Evolutionary conservation across 2,329 filamentous ascomycete genomes (phyloP).

Genomic region (Thyridium curvatum): DNA sequence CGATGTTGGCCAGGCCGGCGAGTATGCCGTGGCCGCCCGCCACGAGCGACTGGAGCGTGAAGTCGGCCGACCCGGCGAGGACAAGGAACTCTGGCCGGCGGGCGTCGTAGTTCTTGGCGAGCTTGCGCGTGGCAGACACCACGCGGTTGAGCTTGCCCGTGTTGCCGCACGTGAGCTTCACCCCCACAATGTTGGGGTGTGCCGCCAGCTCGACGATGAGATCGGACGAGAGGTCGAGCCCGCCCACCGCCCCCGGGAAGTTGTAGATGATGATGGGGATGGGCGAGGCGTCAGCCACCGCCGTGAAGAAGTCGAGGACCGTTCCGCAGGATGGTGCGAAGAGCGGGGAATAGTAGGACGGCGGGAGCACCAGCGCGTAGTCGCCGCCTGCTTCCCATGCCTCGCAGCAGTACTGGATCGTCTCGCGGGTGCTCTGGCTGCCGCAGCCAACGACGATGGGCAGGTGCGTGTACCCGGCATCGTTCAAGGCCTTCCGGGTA

Average conservation of each 20-base stretch:
- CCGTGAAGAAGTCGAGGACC: constrained; percentile 59
- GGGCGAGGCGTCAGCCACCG: constrained; percentile 56
- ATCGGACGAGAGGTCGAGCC: constrained; percentile 59
- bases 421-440: constrained; percentile 66
- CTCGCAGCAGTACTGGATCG: constrained; percentile 62
- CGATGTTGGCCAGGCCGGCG: constrained; percentile 65
- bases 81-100: constrained; percentile 53
- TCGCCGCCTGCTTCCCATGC: constrained; percentile 65
- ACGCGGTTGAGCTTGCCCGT: constrained; percentile 63
- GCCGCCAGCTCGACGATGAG: constrained; percentile 50
- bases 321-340: constrained; percentile 56
- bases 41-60: constrained; percentile 61
- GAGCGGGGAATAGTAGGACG: constrained; percentile 66
- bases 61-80: constrained; percentile 68
- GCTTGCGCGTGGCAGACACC: constrained; percentile 48
- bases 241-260: constrained; percentile 57
- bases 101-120: constrained; percentile 22
- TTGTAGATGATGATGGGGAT: constrained; percentile 66
- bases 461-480: constrained; percentile 56
- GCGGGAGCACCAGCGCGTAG: constrained; percentile 70
- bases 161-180: constrained; percentile 66
- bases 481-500: constrained; percentile 63
- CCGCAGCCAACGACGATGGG: constrained; percentile 74
- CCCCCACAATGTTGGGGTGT: constrained; percentile 61
- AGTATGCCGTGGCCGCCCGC: constrained; percentile 67